phyloP scores from a whole-genome alignment of 2,329 filamentous ascomycete genomes.

The Aspergillus terreus region DNA sequence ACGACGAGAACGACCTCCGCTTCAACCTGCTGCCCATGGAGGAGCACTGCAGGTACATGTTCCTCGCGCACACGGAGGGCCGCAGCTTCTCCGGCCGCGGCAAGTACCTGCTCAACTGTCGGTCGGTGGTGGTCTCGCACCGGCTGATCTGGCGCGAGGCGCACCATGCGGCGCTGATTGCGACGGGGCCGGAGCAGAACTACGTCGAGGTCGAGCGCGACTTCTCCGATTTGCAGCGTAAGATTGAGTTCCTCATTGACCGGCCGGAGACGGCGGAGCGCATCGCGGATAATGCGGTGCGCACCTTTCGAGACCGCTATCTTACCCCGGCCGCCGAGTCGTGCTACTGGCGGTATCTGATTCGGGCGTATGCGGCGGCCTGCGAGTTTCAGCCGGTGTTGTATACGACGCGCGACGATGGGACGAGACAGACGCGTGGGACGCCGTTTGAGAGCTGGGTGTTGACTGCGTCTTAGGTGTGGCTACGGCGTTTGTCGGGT shows the following conservation, averaged over 20 bases:
- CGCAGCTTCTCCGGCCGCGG: constrained; percentile 52
- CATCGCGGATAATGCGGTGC: constrained; percentile 49
- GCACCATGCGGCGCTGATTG: constrained; percentile 45
- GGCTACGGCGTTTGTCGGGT: neutral
- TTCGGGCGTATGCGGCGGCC: constrained; percentile 34
- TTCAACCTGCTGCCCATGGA: constrained; percentile 47
- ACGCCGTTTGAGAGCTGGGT: constrained; percentile 42
- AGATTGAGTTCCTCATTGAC: constrained; percentile 42
- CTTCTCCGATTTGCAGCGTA: constrained; percentile 54
- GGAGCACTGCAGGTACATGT: constrained; percentile 55
- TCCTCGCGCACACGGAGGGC: constrained; percentile 52
- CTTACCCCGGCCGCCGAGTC: constrained; percentile 53
- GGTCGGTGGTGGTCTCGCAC: constrained; percentile 49
- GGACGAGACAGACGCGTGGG: constrained; percentile 29
- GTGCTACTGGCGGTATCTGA: constrained; percentile 53
- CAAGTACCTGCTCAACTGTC: constrained; percentile 53
- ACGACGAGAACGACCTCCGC: constrained; percentile 34
- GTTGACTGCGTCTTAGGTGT: constrained; percentile 16
- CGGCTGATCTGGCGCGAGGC: constrained; percentile 48
- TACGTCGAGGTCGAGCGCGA: constrained; percentile 48
- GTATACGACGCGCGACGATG: constrained; percentile 25
- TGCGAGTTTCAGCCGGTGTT: constrained; percentile 42
- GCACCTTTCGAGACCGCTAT: constrained; percentile 51
- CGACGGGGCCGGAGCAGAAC: constrained; percentile 47
- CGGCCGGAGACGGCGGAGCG: constrained; percentile 43